A percentile compares a stretch with the other conserved stretches of the same genome.
These are phyloP conservation scores for Waitea zeae DNA, from an alignment of 1,284 basidiomycete genomes.

Conservation along the genomic window DNA sequence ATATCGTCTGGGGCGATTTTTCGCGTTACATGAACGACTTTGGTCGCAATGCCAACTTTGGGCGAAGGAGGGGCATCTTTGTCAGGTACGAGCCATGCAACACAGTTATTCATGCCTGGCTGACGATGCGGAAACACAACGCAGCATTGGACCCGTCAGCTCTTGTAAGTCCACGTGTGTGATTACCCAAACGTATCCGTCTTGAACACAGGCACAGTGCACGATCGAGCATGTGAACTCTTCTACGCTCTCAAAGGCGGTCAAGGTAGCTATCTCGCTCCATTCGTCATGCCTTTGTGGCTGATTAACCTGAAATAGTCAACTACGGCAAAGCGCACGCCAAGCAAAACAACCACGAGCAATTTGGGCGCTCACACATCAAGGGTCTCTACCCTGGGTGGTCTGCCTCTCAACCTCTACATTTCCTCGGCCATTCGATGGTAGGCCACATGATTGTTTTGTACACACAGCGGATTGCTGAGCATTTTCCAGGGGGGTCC, in stretches of 20 bases:
- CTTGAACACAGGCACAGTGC: too few species aligned
- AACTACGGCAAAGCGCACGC: slow-evolving; percentile 25
- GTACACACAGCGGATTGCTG: too few species aligned
- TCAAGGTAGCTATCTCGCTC: too few species aligned
- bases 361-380: slow-evolving; percentile 23
- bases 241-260: slow-evolving; percentile 34
- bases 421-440: slow-evolving; percentile 38
- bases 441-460: slow-evolving; percentile 17
- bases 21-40: slow-evolving; percentile 16
- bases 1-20: slow-evolving; percentile 26
- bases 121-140: slow-evolving; percentile 1
- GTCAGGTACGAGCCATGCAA: slow-evolving; percentile 15
- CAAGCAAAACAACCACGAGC: slow-evolving; percentile 17
- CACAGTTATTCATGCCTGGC: not conserved
- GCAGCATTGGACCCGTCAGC: slow-evolving; percentile 31
- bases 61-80: slow-evolving; percentile 17
- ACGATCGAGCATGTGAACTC: slow-evolving; percentile 41
- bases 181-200: too few species aligned
- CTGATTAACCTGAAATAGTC: too few species aligned
- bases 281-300: too few species aligned
- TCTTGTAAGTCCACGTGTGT: too few species aligned
- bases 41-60: slow-evolving; percentile 7
- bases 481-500: slow-evolving; percentile 31
- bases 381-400: slow-evolving; percentile 29
- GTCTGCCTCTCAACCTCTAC: slow-evolving; percentile 24